Conservation (phyloP, 1,284 basidiomycete species). For the Salmacisia buchloeana region DNA sequence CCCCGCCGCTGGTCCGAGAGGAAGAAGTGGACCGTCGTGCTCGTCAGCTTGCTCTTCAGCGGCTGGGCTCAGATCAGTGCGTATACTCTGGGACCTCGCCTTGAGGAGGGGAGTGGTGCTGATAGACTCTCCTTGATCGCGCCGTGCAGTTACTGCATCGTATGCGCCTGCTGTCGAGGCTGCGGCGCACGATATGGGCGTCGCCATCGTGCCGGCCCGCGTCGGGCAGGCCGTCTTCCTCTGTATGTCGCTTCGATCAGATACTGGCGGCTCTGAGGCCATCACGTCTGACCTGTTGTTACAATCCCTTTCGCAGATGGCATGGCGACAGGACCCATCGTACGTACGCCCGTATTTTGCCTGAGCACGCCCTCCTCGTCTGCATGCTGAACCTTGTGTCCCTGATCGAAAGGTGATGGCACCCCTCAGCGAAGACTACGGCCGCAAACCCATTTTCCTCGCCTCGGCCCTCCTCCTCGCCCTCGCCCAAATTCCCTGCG, state of each 20-base stretch:
- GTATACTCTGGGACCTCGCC: not conserved
- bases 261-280: not conserved
- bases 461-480: not conserved
- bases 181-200: conserved; percentile 21
- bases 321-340: not conserved
- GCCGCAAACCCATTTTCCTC: conserved; percentile 24
- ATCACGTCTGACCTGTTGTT: not conserved
- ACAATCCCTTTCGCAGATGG: not conserved
- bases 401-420: conserved; percentile 24
- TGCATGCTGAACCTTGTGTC: conserved; percentile 18
- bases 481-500: conserved; percentile 14
- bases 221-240: conserved; percentile 30
- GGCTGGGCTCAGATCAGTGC: conserved; percentile 25
- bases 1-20: conserved; percentile 19
- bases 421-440: conserved; percentile 36
- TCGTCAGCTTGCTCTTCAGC: conserved; percentile 20
- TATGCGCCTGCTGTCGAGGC: conserved; percentile 24
- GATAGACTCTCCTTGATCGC: no score
- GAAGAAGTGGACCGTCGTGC: conserved; percentile 23
- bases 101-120: no score
- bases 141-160: conserved; percentile 20
- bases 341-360: not conserved
- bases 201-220: conserved; percentile 17
- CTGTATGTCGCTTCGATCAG: conserved; percentile 10
- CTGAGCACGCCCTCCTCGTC: not conserved